phyloP scores from a whole-genome alignment of 2,329 filamentous ascomycete species.

The Aspergillus fructus region DNA sequence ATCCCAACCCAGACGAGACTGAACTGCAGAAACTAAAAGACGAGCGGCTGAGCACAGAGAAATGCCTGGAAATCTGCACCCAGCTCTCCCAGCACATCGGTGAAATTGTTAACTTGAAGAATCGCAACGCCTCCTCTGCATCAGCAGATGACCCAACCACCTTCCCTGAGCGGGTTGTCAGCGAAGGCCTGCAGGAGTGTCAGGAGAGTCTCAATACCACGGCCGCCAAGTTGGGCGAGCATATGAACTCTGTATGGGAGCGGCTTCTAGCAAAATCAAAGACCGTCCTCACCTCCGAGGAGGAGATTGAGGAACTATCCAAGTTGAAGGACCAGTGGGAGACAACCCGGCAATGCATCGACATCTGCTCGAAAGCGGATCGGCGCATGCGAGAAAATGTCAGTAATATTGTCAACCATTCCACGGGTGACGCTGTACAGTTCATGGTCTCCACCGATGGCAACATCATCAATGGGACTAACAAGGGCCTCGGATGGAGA shows the following conservation, averaged over 20 bases:
- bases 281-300: constrained; percentile 21
- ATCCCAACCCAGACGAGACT: constrained; percentile 17
- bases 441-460: constrained; percentile 40
- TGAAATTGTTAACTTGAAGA: constrained; percentile 23
- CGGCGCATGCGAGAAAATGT: constrained; percentile 27
- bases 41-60: constrained; percentile 30
- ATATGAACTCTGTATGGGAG: constrained; percentile 33
- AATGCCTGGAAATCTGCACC: constrained; percentile 32
- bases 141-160: constrained; percentile 7
- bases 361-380: constrained; percentile 35
- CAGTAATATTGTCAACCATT: constrained; percentile 36
- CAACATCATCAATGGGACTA: constrained; percentile 34
- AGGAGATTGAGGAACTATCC: constrained; percentile 32
- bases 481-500: constrained; percentile 30
- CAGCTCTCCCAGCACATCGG: constrained; percentile 30
- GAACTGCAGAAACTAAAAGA: constrained; percentile 28
- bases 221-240: constrained; percentile 29
- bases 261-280: constrained; percentile 33
- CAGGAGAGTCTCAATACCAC: constrained; percentile 30
- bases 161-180: constrained; percentile 31
- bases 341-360: constrained; percentile 32
- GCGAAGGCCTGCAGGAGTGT: constrained; percentile 36
- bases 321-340: constrained; percentile 40
- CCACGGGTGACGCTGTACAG: constrained; percentile 35
- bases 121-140: constrained; percentile 17